Conservation (phyloP, 441 rosid species). For the Biscutella laevigata region DNA sequence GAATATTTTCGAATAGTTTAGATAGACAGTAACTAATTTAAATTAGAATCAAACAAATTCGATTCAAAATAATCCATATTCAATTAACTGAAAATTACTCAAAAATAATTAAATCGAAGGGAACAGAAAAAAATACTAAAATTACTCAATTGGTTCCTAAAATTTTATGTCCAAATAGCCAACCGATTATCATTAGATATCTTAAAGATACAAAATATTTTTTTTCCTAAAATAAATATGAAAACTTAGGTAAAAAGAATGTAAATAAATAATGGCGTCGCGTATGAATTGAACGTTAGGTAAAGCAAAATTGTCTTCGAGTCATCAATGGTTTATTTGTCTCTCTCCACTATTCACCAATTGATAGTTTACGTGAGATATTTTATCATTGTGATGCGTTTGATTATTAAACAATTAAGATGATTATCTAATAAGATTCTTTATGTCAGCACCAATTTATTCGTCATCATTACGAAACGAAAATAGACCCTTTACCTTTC, state of each 20-base stretch:
- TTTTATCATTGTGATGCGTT: slow-evolving; percentile 8
- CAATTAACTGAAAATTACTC: no score
- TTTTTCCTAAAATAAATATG: no score
- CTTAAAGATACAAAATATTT: no score
- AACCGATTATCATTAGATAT: no score
- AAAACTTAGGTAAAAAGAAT: slow-evolving; percentile 7
- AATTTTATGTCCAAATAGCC: no score
- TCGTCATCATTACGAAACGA: slow-evolving; percentile 6
- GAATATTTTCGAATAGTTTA: no score
- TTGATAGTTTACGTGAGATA: slow-evolving; percentile 14
- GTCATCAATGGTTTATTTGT: slow-evolving; percentile 17
- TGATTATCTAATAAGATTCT: slow-evolving; percentile 8
- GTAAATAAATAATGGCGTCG: slow-evolving; percentile 10
- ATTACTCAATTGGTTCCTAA: no score
- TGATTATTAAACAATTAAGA: background rate
- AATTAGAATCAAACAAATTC: no score
- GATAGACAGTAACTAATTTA: no score
- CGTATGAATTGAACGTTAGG: slow-evolving; percentile 20
- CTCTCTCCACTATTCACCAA: slow-evolving; percentile 11
- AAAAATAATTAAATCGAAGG: no score
- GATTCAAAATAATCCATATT: no score
- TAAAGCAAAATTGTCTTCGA: slow-evolving; percentile 8
- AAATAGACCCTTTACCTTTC: slow-evolving; percentile 18
- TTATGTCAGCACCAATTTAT: slow-evolving; percentile 20
- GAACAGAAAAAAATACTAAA: no score